phyloP scores from a whole-genome alignment of 768 basidiomycete genomes.

The Solioccasus polychromus region DNA sequence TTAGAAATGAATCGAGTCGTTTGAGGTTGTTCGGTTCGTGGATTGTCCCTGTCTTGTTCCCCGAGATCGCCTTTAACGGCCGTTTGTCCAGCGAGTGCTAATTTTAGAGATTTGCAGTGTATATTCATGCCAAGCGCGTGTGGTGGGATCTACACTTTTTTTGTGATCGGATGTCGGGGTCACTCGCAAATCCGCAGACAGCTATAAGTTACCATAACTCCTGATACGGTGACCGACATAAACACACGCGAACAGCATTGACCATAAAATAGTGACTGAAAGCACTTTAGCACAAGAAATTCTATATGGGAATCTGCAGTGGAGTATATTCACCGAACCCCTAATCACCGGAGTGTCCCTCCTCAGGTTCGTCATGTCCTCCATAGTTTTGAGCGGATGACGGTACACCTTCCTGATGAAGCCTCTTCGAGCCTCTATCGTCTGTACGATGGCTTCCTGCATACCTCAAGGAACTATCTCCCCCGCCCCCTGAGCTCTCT shows the following conservation, averaged over 20 bases:
- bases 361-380: constrained; percentile 31
- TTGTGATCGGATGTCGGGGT: constrained; percentile 21
- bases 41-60: constrained; percentile 10
- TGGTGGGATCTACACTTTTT: constrained; percentile 29
- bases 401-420: constrained; percentile 45
- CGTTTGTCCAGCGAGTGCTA: constrained; percentile 6
- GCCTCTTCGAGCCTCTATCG: constrained; percentile 58
- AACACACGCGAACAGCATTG: constrained; percentile 16
- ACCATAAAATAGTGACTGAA: constrained; percentile 14
- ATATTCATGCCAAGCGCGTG: constrained; percentile 2
- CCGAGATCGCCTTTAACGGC: constrained; percentile 26
- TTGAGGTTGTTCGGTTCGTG: constrained; percentile 19
- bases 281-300: constrained; percentile 33
- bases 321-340: constrained; percentile 24
- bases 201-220: constrained; percentile 19
- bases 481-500: constrained; percentile 28
- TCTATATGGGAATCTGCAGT: constrained; percentile 28
- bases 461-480: constrained; percentile 33
- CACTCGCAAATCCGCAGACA: constrained; percentile 9
- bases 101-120: constrained; percentile 21
- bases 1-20: constrained; percentile 13
- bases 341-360: constrained; percentile 32
- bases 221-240: constrained; percentile 17
- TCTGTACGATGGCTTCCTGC: constrained; percentile 38
- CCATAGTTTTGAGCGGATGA: constrained; percentile 25